A percentile compares a stretch with the other conserved stretches of the same genome.
Conservation (phyloP, 495 filamentous ascomycete species). For the Penicillium pancosmium region DNA sequence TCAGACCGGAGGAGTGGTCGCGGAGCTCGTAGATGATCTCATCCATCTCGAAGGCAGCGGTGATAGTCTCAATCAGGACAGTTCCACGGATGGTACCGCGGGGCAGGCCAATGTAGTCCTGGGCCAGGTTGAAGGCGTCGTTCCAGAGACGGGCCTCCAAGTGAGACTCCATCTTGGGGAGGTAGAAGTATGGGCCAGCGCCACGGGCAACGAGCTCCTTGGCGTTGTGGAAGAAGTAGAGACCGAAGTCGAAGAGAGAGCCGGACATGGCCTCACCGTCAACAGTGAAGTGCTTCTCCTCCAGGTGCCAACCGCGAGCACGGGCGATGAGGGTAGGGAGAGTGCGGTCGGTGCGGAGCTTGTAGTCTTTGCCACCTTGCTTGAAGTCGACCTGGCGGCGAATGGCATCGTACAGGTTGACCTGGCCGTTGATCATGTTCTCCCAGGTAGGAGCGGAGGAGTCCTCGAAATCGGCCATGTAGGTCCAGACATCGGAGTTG, state of each 20-base stretch:
- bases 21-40: conserved; percentile 99
- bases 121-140: conserved; percentile 94
- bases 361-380: conserved; percentile 93
- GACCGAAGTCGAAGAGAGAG: conserved; percentile 93
- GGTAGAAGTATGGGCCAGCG: conserved; percentile 96
- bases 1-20: conserved; percentile 93
- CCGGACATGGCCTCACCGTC: conserved; percentile 95
- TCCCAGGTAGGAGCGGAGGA: conserved; percentile 98
- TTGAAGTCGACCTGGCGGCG: conserved; percentile 96
- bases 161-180: conserved; percentile 99
- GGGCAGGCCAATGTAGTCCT: conserved; percentile 87
- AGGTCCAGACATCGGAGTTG: conserved; percentile 97
- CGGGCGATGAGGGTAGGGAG: conserved; percentile 85
- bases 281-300: conserved; percentile 97
- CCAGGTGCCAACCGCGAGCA: conserved; percentile 91
- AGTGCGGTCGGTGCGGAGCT: conserved; percentile 82
- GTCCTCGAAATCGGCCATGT: conserved; percentile 99
- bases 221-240: conserved; percentile 99
- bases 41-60: conserved; percentile 99
- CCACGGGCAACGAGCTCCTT: conserved; percentile 83
- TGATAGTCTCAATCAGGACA: conserved; percentile 97
- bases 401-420: conserved; percentile 97
- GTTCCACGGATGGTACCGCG: conserved; percentile 94
- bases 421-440: conserved; percentile 98
- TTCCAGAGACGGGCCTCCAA: conserved; percentile 98